phyloP scores from a whole-genome alignment of 495 filamentous ascomycete genomes.

The Podospora sp. region DNA sequence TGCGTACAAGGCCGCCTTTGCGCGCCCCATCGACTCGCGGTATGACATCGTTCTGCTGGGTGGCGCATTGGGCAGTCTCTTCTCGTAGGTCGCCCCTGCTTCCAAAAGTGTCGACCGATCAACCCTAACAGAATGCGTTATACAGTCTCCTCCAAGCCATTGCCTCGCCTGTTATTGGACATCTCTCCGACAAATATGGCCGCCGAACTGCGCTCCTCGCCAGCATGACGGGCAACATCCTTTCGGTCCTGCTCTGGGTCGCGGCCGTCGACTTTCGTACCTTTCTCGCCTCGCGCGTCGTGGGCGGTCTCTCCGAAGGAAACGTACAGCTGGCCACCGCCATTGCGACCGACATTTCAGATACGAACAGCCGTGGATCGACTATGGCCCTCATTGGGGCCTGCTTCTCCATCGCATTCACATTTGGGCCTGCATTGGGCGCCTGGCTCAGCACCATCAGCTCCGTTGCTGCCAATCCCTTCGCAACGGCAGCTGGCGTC shows the following conservation, averaged over 20 bases:
- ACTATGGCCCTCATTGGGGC: slow-evolving; percentile 96
- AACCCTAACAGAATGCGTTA: slow-evolving; percentile 13
- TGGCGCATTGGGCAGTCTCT: slow-evolving; percentile 89
- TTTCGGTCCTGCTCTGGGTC: slow-evolving; percentile 92
- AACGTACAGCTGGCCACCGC: slow-evolving; percentile 97
- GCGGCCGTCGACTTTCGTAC: slow-evolving; percentile 91
- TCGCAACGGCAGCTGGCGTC: slow-evolving; percentile 85
- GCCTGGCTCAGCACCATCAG: slow-evolving; percentile 76
- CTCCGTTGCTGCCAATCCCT: slow-evolving; percentile 84
- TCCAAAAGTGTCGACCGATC: neutral
- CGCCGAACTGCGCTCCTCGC: slow-evolving; percentile 84
- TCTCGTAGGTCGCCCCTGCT: slow-evolving; percentile 56
- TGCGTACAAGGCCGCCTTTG: slow-evolving; percentile 92
- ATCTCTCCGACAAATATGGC: slow-evolving; percentile 84
- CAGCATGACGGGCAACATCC: slow-evolving; percentile 93
- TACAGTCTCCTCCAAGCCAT: slow-evolving; percentile 77
- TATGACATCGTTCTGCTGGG: slow-evolving; percentile 98
- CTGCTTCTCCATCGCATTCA: slow-evolving; percentile 97
- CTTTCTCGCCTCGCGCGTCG: slow-evolving; percentile 86
- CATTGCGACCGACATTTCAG: slow-evolving; percentile 94
- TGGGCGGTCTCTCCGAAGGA: slow-evolving; percentile 92
- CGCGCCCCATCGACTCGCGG: slow-evolving; percentile 88
- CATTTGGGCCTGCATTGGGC: slow-evolving; percentile 89
- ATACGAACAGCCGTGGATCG: slow-evolving; percentile 74
- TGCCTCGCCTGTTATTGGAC: slow-evolving; percentile 88